Percentiles rank a stretch among this genome's conserved stretches.
These are phyloP conservation scores for Quercus glauca DNA, from an alignment of 306 rosid species.

Conservation along the genomic window DNA sequence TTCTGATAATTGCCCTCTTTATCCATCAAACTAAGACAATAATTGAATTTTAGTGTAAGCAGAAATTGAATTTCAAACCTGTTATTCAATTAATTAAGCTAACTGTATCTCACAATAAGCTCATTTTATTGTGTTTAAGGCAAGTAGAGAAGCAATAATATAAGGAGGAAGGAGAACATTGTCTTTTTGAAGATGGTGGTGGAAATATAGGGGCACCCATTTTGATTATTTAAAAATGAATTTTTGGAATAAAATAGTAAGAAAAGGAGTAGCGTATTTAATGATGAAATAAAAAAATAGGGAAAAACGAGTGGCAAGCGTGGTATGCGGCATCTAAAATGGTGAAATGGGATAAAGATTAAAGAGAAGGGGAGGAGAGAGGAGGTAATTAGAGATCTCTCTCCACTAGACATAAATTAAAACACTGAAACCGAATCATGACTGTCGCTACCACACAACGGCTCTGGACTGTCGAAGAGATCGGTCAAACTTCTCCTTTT, in stretches of 20 bases:
- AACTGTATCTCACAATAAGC: too few species aligned
- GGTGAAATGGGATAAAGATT: slow-evolving; percentile 14
- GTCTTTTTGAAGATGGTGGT: not conserved
- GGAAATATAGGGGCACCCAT: not conserved
- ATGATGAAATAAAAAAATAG: not conserved
- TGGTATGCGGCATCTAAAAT: slow-evolving; percentile 32
- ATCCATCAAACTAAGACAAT: too few species aligned
- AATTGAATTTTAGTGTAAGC: too few species aligned
- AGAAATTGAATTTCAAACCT: too few species aligned
- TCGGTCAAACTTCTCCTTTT: slow-evolving; percentile 40
- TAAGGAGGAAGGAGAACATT: not conserved
- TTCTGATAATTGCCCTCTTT: too few species aligned
- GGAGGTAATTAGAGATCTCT: slow-evolving; percentile 3
- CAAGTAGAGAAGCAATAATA: not conserved
- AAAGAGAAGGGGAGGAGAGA: not conserved
- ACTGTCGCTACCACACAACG: slow-evolving; percentile 36
- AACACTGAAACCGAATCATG: slow-evolving; percentile 35
- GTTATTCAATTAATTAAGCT: too few species aligned
- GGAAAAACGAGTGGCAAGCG: slow-evolving; percentile 24
- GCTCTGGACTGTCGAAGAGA: slow-evolving; percentile 30
- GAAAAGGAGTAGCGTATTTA: not conserved
- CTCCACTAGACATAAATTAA: slow-evolving; percentile 12
- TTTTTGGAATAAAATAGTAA: not conserved
- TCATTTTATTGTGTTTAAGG: not conserved
- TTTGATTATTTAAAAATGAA: not conserved